Evolutionary conservation across 441 rosid genomes (phyloP), one percentile per base, ranked within the genome.

Genomic region (Syzygium malaccense): DNA sequence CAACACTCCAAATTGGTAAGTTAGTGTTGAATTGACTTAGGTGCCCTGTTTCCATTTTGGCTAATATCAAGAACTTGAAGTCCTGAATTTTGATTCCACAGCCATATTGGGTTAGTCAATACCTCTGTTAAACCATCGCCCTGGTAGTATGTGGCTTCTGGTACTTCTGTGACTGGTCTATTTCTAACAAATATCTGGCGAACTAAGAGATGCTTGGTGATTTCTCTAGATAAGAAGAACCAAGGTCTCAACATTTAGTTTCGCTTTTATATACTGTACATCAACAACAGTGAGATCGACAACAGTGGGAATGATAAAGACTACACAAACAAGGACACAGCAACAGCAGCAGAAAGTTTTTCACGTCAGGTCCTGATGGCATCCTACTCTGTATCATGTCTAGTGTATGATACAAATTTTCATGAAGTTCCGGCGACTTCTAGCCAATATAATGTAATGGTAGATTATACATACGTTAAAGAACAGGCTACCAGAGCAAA

Each of bases 401-500:
- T 23, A 71, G 51, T 11, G 51, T 14, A 25, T 23, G n/a, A 4
- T 75, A 20, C 28, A 23, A 37, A 37, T 37, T 37, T 12, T 75
- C 17, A 37, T 37, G 18, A 75, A 75, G 48, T 23, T 41, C 20
- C n/a, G 2, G 9, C 83, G 13, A 71, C 49, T 71, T 37, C 80
- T 71, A 37, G 80, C 17, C 28, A 20, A 71, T 37, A 6, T 4
- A 71, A 15, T 71, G 32, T 49, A 12, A 68, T 11, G 80, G 80
- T 33, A 33, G 80, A 33, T 68, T 37, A 68, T 68, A 33, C 48
- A 68, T 7, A 68, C 49, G 80, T 51, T 9, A 71, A 71, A 71
- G 17, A 71, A 87, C 95, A 95, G 33, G 80, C 91, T 57, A 92
- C 88, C 20, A 93, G 86, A 79, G 97, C 96, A 14, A 91, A 85